phyloP scores from a whole-genome alignment of 2,329 filamentous ascomycete genomes.

The Alternaria brassicicola region DNA sequence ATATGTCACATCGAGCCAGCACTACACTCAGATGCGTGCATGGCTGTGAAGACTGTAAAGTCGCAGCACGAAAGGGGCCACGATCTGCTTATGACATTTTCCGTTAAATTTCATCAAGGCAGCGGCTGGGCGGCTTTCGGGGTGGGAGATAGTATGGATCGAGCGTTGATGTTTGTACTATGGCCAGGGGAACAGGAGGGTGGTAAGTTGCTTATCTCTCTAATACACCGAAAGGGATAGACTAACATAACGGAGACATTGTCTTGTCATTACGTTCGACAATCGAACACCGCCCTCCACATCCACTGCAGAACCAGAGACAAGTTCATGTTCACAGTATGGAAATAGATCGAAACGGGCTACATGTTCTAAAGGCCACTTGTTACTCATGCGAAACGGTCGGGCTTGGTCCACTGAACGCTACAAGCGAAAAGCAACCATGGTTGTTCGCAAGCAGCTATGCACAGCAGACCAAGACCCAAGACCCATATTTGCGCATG shows the following conservation, averaged over 20 bases:
- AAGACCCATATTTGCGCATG: neutral
- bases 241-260: neutral
- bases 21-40: neutral
- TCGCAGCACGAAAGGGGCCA: neutral
- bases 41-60: neutral
- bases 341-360: constrained; percentile 3
- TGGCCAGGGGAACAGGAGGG: neutral
- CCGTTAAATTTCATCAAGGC: neutral
- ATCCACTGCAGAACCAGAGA: neutral
- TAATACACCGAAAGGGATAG: neutral
- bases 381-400: constrained; percentile 7
- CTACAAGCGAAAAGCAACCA: neutral
- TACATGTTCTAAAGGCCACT: constrained; percentile 4
- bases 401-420: constrained; percentile 7
- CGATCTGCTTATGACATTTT: neutral
- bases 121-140: neutral
- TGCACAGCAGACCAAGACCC: neutral
- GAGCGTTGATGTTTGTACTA: neutral
- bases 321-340: neutral
- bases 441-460: neutral
- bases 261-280: neutral
- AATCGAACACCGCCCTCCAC: neutral
- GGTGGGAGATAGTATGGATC: neutral
- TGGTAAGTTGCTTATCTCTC: neutral
- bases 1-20: constrained; percentile 4